Base-by-base conservation (phyloP, 2,329 filamentous ascomycete genomes). In the Diatrype stigma region DNA sequence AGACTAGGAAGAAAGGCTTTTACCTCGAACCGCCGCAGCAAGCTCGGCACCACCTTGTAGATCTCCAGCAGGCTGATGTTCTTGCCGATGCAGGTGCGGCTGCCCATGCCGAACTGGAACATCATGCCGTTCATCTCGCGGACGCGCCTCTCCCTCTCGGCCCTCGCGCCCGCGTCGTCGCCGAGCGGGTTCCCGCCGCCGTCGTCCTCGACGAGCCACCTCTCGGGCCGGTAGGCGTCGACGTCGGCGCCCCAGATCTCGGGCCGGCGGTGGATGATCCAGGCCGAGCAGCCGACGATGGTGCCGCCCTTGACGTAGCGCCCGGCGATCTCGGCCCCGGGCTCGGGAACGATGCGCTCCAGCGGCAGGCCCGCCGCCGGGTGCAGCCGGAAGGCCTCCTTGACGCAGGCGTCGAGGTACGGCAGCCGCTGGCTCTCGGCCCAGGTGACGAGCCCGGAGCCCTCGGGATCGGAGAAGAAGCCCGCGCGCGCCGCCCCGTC, bases 361-460 rank as follows among this genome's bases (percentile, higher is more conserved):
- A 93, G 74, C 0, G 85, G 83, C 5, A 92, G 71, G 0, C 87
- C 89, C 0, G 86, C 79, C 0, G 88, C 86, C 0, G 89, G 89
- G 64, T 92, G 87, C 59, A 90, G 65, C 12, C 88, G 81, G 72
- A 92, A 89, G 4, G 85, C 81, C 67, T 94, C 89, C 62, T 92
- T 89, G 60, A 93, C 78, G 50, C 84, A 85, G 3, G 88, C 89
- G 61, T 91, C 86, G 6, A 94, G 80, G 65, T 92, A 94, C 0
- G 82, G 81, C 2, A 94, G 75, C 49, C 79, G 80, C 65, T 89
- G 86, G 46, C 77, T 78, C 67, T 91, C 85, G 34, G 80, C 64
- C 81, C 86, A 90, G 2, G 82, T 85, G 6, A 90, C 85, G 4
- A 84, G 76, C 6, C 81, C 80, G 16, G 80, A 77, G n/a, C n/a